Evolutionary conservation across 805 yeast genomes (phyloP), one percentile per base, ranked within the genome.

Genomic region (Barnettozyma siamensis): DNA sequence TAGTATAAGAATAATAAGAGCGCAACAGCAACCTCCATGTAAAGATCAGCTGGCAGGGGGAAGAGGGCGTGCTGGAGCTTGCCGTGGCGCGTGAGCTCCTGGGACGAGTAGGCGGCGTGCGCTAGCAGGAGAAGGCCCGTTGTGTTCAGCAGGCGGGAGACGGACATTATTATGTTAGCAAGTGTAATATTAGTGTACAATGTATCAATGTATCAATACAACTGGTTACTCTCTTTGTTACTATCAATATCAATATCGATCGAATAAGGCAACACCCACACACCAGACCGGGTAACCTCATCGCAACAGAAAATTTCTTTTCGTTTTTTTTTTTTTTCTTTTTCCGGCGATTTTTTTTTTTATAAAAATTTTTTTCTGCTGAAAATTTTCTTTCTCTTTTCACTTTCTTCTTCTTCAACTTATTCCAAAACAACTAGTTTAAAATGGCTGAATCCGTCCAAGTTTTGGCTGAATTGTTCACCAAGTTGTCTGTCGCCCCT

Each of bases 391-490:
- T 21, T 19, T 31, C 35, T 40, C 37, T 38, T 42, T 38, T 37
- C 31, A 30, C 37, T 29, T 31, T 21, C 24, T 24, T 27, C 17
- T 9, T 23, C 16, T 31, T 32, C 24, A 23, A 15, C 27, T 17
- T 15, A 26, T 29, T 13, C 31, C n/a, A 32, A 38, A 35, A 43
- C 31, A 37, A 30, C 28, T 17, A n/a, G n/a, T 19, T 13, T 15
- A 40, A 18, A 42, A 69, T 69, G 73, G 67, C 73, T 60, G 73
- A 69, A 54, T 66, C 72, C 49, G 66, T 70, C 51, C 64, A 88
- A 72, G 96, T 89, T 70, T 83, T 91, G 69, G 75, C 83, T 66
- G 96, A 93, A 75, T 84, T 93, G 66, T 87, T 93, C 75, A 76
- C 83, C 72, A 88, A 88, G 76, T 79, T 93, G 64, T 70, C 91